A percentile compares a stretch with the other conserved stretches of the same genome.
Evolutionary conservation across 148 eudicot genomes (phyloP).

Genomic region (Drosera capensis): DNA sequence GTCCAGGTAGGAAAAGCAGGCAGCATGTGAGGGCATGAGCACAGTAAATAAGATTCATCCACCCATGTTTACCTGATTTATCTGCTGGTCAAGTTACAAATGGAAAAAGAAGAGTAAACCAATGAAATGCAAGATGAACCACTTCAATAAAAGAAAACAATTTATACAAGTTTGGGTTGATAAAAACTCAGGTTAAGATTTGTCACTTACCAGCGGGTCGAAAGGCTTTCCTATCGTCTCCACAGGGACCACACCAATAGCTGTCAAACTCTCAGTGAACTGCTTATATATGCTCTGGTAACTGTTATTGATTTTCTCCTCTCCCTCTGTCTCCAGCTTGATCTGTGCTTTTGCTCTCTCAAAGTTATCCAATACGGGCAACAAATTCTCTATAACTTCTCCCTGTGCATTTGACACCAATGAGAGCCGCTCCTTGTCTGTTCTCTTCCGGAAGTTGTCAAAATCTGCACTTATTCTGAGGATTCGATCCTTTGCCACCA

Average conservation of each 20-base stretch:
- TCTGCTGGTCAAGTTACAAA: too few species aligned
- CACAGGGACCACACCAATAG: conserved; percentile 74
- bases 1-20: too few species aligned
- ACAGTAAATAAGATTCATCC: too few species aligned
- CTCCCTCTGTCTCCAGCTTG: conserved; percentile 68
- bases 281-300: conserved; percentile 91
- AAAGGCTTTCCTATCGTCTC: conserved; percentile 64
- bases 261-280: conserved; percentile 59
- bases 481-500: conserved; percentile 44
- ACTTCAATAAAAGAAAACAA: too few species aligned
- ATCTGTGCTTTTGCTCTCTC: conserved; percentile 80
- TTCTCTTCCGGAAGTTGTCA: conserved; percentile 80
- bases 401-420: conserved; percentile 68
- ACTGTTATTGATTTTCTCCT: conserved; percentile 64
- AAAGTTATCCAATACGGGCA: conserved; percentile 82
- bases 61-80: too few species aligned
- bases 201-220: conserved; percentile 64
- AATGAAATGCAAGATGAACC: background rate
- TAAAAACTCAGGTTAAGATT: background rate
- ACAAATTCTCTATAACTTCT: conserved; percentile 59
- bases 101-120: background rate
- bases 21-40: too few species aligned
- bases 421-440: conserved; percentile 60
- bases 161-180: background rate
- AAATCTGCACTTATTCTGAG: conserved; percentile 79